Conservation (phyloP, 1,139 yeast species). For the Tardiomyces depauwii region DNA sequence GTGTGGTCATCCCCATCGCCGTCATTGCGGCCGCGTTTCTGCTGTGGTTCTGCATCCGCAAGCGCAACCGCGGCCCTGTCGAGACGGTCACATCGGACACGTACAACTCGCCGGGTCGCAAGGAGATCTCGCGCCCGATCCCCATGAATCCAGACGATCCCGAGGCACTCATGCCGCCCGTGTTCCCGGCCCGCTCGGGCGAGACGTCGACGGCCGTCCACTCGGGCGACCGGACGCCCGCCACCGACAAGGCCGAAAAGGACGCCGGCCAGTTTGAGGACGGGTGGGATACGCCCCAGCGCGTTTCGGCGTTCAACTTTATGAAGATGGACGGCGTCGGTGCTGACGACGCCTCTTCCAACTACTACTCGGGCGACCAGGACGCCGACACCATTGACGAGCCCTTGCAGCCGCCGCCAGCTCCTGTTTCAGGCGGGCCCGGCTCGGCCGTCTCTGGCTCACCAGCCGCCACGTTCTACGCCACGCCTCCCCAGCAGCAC, state of each 20-base stretch:
- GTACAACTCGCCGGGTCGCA: neutral
- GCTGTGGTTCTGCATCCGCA: slow-evolving; percentile 48
- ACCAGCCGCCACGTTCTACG: neutral
- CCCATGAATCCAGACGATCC: neutral
- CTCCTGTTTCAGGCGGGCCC: neutral
- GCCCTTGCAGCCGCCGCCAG: neutral
- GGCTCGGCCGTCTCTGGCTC: neutral
- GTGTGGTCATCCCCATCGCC: slow-evolving; percentile 68
- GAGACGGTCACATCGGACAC: slow-evolving; percentile 14
- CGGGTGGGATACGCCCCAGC: slow-evolving; percentile 25
- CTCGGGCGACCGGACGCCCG: neutral
- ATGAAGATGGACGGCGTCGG: slow-evolving; percentile 19
- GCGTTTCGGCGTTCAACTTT: slow-evolving; percentile 25
- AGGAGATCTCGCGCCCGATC: neutral
- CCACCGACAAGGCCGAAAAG: neutral
- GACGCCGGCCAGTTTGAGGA: neutral
- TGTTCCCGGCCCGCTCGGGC: neutral
- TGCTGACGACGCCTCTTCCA: slow-evolving; percentile 8
- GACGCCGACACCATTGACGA: neutral
- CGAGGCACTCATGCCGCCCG: neutral
- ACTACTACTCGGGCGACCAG: neutral
- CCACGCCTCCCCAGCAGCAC: neutral
- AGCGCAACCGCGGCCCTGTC: slow-evolving; percentile 30
- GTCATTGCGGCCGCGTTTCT: slow-evolving; percentile 38
- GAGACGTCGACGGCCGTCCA: neutral